phyloP scores from a whole-genome alignment of 1,139 yeast species.

The Pichia sp. region DNA sequence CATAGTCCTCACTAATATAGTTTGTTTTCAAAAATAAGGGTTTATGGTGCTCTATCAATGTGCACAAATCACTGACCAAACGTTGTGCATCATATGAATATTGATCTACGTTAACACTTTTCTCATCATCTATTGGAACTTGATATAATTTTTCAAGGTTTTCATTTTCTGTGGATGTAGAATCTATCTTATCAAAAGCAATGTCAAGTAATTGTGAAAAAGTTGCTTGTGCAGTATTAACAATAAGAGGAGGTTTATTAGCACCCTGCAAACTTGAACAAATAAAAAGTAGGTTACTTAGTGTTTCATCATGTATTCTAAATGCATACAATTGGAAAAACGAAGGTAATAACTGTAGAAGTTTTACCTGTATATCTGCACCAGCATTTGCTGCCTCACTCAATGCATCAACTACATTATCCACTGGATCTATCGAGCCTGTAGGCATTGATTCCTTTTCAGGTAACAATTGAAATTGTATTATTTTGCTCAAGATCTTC shows the following conservation, averaged over 20 bases:
- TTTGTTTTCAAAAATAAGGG: slow-evolving; percentile 48
- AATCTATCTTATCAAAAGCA: slow-evolving; percentile 57
- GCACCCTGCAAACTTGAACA: slow-evolving; percentile 68
- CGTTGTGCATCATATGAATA: slow-evolving; percentile 64
- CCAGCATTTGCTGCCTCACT: slow-evolving; percentile 72
- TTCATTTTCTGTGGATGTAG: slow-evolving; percentile 2
- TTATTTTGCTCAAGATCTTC: slow-evolving; percentile 59
- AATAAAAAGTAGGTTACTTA: slow-evolving; percentile 57
- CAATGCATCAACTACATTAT: slow-evolving; percentile 57
- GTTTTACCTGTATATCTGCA: slow-evolving; percentile 76
- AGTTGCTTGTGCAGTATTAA: slow-evolving; percentile 92
- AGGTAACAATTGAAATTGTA: slow-evolving; percentile 47
- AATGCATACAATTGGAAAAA: slow-evolving; percentile 59
- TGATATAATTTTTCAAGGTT: slow-evolving; percentile 20
- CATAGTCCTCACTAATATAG: slow-evolving; percentile 58
- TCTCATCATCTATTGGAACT: slow-evolving; percentile 39
- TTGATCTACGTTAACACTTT: slow-evolving; percentile 39
- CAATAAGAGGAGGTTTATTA: slow-evolving; percentile 68
- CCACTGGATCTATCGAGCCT: slow-evolving; percentile 34
- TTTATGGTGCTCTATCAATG: slow-evolving; percentile 52
- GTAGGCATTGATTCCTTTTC: slow-evolving; percentile 17
- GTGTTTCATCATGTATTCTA: slow-evolving; percentile 47
- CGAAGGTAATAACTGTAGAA: slow-evolving; percentile 78
- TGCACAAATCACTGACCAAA: slow-evolving; percentile 67
- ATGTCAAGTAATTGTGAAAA: slow-evolving; percentile 76